A percentile compares a stretch with the other conserved stretches of the same genome.
Evolutionary conservation across 2,329 filamentous ascomycete genomes (phyloP).

Genomic region (Elsinoe arachidis): DNA sequence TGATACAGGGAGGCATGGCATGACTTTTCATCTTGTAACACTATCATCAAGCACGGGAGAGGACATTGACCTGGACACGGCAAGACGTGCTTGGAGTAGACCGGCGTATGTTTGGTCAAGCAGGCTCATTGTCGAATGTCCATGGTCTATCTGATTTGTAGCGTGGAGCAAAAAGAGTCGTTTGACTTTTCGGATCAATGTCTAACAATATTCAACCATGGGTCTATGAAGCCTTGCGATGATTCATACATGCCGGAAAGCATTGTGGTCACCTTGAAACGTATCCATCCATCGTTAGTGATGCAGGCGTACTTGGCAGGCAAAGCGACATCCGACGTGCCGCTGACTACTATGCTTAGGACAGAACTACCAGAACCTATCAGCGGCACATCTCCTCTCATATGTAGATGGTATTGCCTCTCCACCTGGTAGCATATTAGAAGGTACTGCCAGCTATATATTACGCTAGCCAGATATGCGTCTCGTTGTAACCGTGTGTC

Average conservation of each 20-base stretch:
- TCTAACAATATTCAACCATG: conserved; percentile 6
- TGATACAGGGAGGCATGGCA: not conserved
- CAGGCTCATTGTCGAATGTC: not conserved
- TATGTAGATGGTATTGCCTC: too few species aligned
- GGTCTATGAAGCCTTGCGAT: not conserved
- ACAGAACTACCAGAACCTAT: not conserved
- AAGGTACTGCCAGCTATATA: too few species aligned
- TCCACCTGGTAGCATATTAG: too few species aligned
- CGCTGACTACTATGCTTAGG: not conserved
- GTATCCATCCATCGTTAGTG: not conserved
- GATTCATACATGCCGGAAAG: not conserved
- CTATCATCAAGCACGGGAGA: not conserved
- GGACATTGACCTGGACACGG: not conserved
- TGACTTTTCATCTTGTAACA: conserved; percentile 9
- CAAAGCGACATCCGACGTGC: not conserved
- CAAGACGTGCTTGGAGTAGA: not conserved
- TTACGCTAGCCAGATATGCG: too few species aligned
- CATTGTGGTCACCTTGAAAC: not conserved
- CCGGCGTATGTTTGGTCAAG: not conserved
- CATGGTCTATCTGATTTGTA: conserved; percentile 3
- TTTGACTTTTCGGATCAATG: conserved; percentile 12
- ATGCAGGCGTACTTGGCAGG: not conserved
- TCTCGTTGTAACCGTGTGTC: too few species aligned
- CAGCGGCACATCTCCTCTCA: too few species aligned
- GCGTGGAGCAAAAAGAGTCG: conserved; percentile 5